These are phyloP conservation scores for Tetradesmus obliquus DNA, from an alignment of 139 green algal genomes.

Conservation along the genomic window DNA sequence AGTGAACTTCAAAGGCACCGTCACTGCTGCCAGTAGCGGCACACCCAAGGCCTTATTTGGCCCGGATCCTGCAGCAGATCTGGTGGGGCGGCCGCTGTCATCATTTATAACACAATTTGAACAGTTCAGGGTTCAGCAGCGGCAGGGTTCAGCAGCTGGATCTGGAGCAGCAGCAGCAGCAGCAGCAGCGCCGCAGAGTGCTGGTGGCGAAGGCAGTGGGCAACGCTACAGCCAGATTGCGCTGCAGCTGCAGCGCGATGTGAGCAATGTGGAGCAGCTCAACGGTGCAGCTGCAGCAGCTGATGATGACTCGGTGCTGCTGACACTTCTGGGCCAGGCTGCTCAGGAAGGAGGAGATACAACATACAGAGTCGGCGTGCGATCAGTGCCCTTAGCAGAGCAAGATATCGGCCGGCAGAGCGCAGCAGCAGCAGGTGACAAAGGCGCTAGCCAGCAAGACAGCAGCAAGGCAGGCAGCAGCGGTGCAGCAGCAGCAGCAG, in stretches of 20 bases:
- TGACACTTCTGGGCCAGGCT: constrained; percentile 1
- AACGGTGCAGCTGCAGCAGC: not conserved
- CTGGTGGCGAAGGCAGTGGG: not conserved
- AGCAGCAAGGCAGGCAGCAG: not conserved
- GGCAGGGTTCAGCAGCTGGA: not conserved
- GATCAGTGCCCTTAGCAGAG: not conserved
- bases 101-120: constrained; percentile 41
- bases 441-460: not conserved
- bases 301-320: constrained; percentile 14
- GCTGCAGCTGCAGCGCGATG: not conserved
- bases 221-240: not conserved
- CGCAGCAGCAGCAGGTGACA: not conserved
- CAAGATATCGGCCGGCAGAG: not conserved
- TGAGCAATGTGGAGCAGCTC: not conserved
- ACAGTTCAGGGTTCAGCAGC: constrained; percentile 7
- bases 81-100: constrained; percentile 12
- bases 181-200: not conserved
- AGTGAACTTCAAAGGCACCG: constrained; percentile 15
- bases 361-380: constrained; percentile 27
- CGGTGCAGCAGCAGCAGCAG: not conserved
- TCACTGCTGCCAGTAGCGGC: not conserved
- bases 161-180: not conserved
- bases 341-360: not conserved
- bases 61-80: not conserved
- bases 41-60: constrained; percentile 15